phyloP scores from a whole-genome alignment of 345 rosid genomes.

The Citrus glauca region DNA sequence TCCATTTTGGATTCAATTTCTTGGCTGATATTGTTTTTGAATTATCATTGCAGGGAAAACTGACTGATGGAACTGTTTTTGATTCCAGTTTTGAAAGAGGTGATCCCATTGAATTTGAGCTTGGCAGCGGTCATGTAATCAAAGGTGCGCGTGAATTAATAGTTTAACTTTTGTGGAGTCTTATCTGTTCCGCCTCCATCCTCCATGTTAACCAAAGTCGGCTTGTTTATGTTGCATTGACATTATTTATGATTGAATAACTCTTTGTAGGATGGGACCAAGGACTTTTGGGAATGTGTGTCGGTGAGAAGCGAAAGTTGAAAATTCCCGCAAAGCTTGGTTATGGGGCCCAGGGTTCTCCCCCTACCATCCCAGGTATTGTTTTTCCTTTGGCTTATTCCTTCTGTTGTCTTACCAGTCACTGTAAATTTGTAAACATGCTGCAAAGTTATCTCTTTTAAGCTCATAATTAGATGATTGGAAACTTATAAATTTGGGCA shows the following conservation, averaged over 20 bases:
- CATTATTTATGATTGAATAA: conserved; percentile 1
- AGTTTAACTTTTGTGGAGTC: not conserved
- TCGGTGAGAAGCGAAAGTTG: conserved; percentile 90
- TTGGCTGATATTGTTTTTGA: not conserved
- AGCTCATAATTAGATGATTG: not conserved
- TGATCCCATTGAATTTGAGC: conserved; percentile 94
- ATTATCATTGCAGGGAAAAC: conserved; percentile 58
- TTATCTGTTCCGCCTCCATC: not conserved
- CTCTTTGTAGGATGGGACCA: conserved; percentile 90
- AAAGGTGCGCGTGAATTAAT: conserved; percentile 52
- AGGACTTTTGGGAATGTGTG: conserved; percentile 81
- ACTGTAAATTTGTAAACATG: not conserved
- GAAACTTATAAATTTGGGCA: not conserved
- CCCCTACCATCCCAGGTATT: conserved; percentile 91
- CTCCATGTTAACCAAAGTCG: not conserved
- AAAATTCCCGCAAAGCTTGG: conserved; percentile 95
- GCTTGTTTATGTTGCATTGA: conserved; percentile 2
- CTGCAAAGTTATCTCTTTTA: not conserved
- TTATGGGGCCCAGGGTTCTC: conserved; percentile 85
- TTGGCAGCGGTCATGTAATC: conserved; percentile 93
- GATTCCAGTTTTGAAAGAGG: conserved; percentile 98
- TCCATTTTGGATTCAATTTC: not conserved
- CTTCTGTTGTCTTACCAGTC: not conserved
- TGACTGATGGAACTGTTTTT: conserved; percentile 90
- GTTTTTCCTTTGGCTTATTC: not conserved